Percentiles rank a stretch among this genome's conserved stretches.
phyloP scores from a whole-genome alignment of 257 asterid genomes.

The Thymus quinquecostatus region DNA sequence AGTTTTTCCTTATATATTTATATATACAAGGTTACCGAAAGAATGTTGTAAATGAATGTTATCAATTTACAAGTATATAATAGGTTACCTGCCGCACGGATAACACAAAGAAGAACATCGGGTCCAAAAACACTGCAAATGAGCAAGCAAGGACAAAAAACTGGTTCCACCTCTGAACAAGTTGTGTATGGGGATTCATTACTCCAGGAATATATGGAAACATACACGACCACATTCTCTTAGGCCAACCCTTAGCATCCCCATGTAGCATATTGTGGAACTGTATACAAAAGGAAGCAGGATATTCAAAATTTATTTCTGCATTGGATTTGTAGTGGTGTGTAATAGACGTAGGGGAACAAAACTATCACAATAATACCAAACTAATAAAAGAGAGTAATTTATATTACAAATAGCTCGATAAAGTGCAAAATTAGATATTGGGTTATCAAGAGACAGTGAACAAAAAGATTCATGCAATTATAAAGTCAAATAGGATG shows the following conservation, averaged over 20 bases:
- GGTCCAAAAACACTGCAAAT: conserved; percentile 76
- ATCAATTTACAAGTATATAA: not conserved
- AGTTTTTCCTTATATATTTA: conserved; percentile 1
- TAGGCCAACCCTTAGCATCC: conserved; percentile 85
- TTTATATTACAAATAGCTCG: not conserved
- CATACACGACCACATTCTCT: conserved; percentile 48
- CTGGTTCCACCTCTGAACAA: conserved; percentile 77
- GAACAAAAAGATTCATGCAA: conserved; percentile 1
- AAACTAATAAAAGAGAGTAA: not conserved
- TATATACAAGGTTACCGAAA: conserved; percentile 5
- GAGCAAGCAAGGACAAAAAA: conserved; percentile 78
- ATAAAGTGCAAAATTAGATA: not conserved
- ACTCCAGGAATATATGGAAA: conserved; percentile 59
- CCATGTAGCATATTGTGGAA: conserved; percentile 69
- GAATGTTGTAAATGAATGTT: conserved; percentile 3
- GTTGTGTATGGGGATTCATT: conserved; percentile 73
- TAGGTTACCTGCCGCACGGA: conserved; percentile 57
- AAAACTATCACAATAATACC: not conserved
- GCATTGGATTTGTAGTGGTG: not conserved
- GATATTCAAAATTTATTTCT: conserved; percentile 8
- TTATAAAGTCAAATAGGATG: not conserved
- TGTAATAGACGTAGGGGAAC: not conserved
- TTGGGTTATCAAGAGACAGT: not conserved
- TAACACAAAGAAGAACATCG: conserved; percentile 75
- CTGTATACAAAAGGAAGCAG: conserved; percentile 42